These are phyloP conservation scores for Linnemannia hyalina DNA, from an alignment of 192 early-diverging fungal species.

Conservation along the genomic window DNA sequence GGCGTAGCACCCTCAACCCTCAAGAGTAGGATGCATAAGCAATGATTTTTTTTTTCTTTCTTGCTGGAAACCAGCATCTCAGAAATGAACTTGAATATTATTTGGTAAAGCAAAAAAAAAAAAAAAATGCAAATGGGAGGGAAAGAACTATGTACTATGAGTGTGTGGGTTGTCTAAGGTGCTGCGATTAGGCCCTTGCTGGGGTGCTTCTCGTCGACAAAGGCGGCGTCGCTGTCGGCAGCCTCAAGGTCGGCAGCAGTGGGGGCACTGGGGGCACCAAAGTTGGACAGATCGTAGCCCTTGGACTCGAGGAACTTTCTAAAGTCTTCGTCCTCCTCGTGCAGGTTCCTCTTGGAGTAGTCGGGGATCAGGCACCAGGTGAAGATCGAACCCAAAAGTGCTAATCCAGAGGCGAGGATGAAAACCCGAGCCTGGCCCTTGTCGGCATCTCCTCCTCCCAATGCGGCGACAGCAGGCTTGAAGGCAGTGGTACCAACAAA, in stretches of 20 bases:
- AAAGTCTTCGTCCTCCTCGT: slow-evolving; percentile 59
- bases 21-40: slow-evolving; percentile 12
- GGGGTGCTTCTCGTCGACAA: not conserved
- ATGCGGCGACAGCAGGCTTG: slow-evolving; percentile 40
- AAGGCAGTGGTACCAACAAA: slow-evolving; percentile 59
- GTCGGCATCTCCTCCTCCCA: slow-evolving; percentile 43
- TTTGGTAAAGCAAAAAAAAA: not conserved
- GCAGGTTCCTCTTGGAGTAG: slow-evolving; percentile 49
- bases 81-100: not conserved
- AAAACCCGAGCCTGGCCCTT: slow-evolving; percentile 57
- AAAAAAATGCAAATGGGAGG: not conserved
- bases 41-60: no score
- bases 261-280: not conserved
- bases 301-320: slow-evolving; percentile 59
- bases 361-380: slow-evolving; percentile 58
- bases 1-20: slow-evolving; percentile 69
- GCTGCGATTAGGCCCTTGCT: not conserved
- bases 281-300: slow-evolving; percentile 55
- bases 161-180: not conserved
- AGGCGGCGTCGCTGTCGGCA: not conserved
- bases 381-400: slow-evolving; percentile 56
- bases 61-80: no score
- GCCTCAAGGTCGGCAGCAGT: not conserved
- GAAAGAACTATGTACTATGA: not conserved
- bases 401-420: slow-evolving; percentile 54